Percentiles rank a stretch among this genome's conserved stretches.
These are phyloP conservation scores for Juncus effusus DNA, from an alignment of 176 grass and related monocot genomes.

Conservation along the genomic window DNA sequence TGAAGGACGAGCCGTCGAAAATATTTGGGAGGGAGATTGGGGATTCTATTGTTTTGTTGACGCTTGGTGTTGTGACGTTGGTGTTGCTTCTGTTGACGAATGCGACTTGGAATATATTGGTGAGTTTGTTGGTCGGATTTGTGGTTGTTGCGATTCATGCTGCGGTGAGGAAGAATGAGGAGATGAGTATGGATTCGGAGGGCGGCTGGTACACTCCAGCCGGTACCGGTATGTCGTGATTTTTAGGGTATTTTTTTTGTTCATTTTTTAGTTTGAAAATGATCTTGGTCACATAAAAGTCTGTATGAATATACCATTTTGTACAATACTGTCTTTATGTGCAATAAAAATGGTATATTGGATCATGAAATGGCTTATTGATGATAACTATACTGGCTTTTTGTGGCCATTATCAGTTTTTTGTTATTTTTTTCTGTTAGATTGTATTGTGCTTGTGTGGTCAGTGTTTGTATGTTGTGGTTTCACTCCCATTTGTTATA, in stretches of 20 bases:
- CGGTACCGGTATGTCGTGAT: constrained; percentile 2
- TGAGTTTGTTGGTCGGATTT: constrained; percentile 51
- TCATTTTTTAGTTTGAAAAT: no score
- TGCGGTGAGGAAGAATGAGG: constrained; percentile 43
- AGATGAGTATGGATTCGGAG: constrained; percentile 47
- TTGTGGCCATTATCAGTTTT: no score
- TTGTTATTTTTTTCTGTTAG: no score
- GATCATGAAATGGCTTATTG: neutral
- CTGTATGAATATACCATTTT: neutral
- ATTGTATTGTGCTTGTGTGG: no score
- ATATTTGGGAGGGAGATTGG: constrained; percentile 55
- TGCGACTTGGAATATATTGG: constrained; percentile 63
- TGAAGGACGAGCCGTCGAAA: constrained; percentile 62
- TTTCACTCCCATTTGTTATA: no score
- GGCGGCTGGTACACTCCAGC: constrained; percentile 56
- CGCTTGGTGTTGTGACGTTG: constrained; percentile 53
- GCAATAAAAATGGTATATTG: no score
- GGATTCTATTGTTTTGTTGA: constrained; percentile 36
- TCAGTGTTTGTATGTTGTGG: no score
- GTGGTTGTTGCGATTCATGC: constrained; percentile 58
- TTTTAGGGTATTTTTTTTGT: no score
- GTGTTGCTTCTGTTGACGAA: constrained; percentile 58
- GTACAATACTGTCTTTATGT: neutral
- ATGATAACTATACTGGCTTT: no score
- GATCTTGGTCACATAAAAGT: no score